Conservation (phyloP, 805 yeast genomes). For the Suhomyces vadensis region DNA sequence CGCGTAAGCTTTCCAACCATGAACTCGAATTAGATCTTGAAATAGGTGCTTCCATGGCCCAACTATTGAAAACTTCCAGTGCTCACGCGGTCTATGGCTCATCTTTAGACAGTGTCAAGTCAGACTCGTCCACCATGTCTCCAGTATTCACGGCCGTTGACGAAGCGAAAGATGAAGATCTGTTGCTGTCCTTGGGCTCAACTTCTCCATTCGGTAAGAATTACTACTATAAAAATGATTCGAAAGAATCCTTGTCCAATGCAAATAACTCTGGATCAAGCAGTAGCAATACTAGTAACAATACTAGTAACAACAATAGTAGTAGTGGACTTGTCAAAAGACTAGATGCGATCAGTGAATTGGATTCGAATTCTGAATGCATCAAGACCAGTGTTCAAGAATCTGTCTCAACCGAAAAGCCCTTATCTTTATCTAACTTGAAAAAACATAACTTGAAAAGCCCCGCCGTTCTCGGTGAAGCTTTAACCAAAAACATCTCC, state of each 20-base stretch:
- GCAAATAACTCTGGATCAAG: not conserved
- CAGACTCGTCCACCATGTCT: slow-evolving; percentile 29
- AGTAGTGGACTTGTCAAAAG: slow-evolving; percentile 4
- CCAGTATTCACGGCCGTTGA: slow-evolving; percentile 38
- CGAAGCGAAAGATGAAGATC: slow-evolving; percentile 33
- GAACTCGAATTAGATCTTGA: slow-evolving; percentile 37
- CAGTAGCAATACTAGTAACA: not conserved
- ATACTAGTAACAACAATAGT: not conserved
- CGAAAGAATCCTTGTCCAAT: slow-evolving; percentile 3
- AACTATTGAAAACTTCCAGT: slow-evolving; percentile 22
- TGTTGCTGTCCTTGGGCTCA: slow-evolving; percentile 39
- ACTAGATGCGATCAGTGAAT: slow-evolving; percentile 11
- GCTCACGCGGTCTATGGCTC: slow-evolving; percentile 29
- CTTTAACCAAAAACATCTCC: slow-evolving; percentile 13
- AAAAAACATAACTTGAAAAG: slow-evolving; percentile 12
- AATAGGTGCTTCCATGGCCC: slow-evolving; percentile 50
- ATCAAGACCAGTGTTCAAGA: slow-evolving; percentile 12
- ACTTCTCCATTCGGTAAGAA: slow-evolving; percentile 17
- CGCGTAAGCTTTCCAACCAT: slow-evolving; percentile 7
- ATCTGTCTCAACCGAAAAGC: slow-evolving; percentile 12
- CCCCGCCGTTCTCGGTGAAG: slow-evolving; percentile 3
- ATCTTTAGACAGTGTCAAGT: slow-evolving; percentile 44
- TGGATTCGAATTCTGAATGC: slow-evolving; percentile 26
- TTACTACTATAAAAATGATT: slow-evolving; percentile 8
- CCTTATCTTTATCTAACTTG: slow-evolving; percentile 12